These are phyloP conservation scores for Penicillium sp. DNA, from an alignment of 2,329 filamentous ascomycete genomes.

Conservation along the genomic window DNA sequence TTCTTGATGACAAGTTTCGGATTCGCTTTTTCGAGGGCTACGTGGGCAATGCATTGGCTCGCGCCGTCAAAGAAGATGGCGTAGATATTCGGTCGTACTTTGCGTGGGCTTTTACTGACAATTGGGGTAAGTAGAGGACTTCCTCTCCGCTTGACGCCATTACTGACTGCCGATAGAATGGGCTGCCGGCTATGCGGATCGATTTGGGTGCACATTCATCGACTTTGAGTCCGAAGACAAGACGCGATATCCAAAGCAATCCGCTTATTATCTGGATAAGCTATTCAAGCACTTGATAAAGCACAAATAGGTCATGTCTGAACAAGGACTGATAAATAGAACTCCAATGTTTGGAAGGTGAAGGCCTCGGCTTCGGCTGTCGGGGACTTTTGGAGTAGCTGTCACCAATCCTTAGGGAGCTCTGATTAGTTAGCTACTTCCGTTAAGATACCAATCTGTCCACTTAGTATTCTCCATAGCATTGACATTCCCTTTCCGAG, in stretches of 20 bases:
- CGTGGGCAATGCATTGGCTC: constrained; percentile 64
- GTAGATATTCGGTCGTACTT: constrained; percentile 74
- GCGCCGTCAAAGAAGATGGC: constrained; percentile 59
- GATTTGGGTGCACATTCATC: constrained; percentile 75
- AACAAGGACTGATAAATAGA: not conserved
- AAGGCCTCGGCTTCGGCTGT: not conserved
- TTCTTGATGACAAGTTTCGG: constrained; percentile 74
- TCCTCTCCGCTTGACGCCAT: not conserved
- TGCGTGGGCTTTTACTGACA: constrained; percentile 76
- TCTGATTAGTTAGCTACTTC: not conserved
- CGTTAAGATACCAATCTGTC: not conserved
- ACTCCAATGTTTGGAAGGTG: not conserved
- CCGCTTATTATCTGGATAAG: constrained; percentile 65
- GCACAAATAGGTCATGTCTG: not conserved
- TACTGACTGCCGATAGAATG: constrained; percentile 53
- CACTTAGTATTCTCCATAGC: not conserved
- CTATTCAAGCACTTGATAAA: constrained; percentile 65
- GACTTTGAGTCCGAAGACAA: constrained; percentile 73
- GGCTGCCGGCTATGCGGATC: constrained; percentile 78
- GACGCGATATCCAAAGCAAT: constrained; percentile 71
- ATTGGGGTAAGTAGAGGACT: constrained; percentile 45
- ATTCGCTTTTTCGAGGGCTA: constrained; percentile 72
- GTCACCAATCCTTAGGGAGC: not conserved
- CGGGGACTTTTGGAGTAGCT: not conserved
- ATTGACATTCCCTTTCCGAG: constrained; percentile 2